Base-by-base conservation (phyloP, 345 rosid species). In the Cardiospermum halicacabum region DNA sequence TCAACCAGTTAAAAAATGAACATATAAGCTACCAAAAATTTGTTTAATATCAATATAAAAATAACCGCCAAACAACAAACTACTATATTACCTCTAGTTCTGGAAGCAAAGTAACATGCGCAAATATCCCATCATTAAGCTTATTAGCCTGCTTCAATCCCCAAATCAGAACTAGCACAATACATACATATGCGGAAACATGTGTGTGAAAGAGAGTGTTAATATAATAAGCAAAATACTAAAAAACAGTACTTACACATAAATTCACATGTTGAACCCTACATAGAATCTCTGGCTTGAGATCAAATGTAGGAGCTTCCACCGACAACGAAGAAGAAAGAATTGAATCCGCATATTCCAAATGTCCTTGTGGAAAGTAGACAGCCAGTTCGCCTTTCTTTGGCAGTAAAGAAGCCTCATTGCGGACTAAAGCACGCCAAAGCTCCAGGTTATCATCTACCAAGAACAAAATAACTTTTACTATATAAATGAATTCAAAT, bases 351-450 rank as follows among this genome's bases (percentile, higher is more conserved):
- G 67, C 66, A 68, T 88, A 95, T 66, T 90, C 95, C 71, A 85
- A 67, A 75, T 90, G 95, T 27, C 97, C 97, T 73, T 90, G 97
- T 50, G 97, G 95, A 78, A 85, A 81, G 77, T 88, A 90, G 51
- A 84, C 89, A 68, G 88, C 84, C 64, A 81, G 82, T 77, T 83
- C 83, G 68, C 90, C 97, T 78, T 81, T 85, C 70, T 80, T 85
- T 65, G 92, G 95, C 37, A 90, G 89, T 40, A 90, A 87, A 34
- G 78, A 81, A 68, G 84, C 74, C 43, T 82, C 87, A 69, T 89
- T 88, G 9, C 92, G 95, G 74, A 89, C 89, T 73, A 91, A 84
- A 66, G 96, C 96, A 78, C 84, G 90, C 96, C 96, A 89, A 1
- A 89, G 88, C 82, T 85, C 94, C 68, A 82, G 74, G 81, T 87